Percentiles rank a stretch among this genome's conserved stretches.
Evolutionary conservation across 768 basidiomycete species (phyloP).

Genomic region (Tricholoma bakamatsutake): DNA sequence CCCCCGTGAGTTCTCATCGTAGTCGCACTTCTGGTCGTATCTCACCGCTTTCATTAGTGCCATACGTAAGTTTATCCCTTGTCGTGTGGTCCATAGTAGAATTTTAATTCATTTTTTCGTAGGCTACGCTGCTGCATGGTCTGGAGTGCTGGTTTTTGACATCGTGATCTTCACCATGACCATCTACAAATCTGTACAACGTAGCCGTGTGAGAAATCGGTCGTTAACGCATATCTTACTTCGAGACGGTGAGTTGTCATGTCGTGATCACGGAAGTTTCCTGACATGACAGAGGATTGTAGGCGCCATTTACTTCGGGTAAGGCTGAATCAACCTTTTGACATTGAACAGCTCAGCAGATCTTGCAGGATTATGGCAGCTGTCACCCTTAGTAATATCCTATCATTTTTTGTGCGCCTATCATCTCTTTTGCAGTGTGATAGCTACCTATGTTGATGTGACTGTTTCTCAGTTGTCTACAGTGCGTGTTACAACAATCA

Average conservation of each 20-base stretch:
- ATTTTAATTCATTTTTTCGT: background rate
- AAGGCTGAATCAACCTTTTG: background rate
- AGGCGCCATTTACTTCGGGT: constrained; percentile 42
- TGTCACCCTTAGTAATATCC: constrained; percentile 14
- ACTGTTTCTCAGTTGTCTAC: constrained; percentile 8
- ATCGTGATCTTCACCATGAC: constrained; percentile 36
- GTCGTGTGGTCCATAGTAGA: background rate
- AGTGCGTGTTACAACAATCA: constrained; percentile 7
- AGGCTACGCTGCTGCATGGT: constrained; percentile 35
- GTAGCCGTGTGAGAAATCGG: constrained; percentile 13
- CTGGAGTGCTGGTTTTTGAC: constrained; percentile 35
- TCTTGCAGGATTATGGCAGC: constrained; percentile 18
- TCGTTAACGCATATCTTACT: constrained; percentile 29
- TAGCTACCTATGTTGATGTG: background rate
- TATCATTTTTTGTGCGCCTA: constrained; percentile 18
- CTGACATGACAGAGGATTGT: background rate
- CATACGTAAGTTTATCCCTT: constrained; percentile 11
- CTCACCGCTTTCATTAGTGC: constrained; percentile 7
- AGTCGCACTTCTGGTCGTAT: background rate
- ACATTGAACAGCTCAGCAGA: background rate
- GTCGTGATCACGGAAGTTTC: background rate
- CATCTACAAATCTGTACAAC: constrained; percentile 27
- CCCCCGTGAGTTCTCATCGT: constrained; percentile 12
- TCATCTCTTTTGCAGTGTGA: background rate
- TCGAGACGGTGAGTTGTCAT: constrained; percentile 32